Evolutionary conservation across 1,284 basidiomycete species (phyloP).

Genomic region (Volvariella surrecta): DNA sequence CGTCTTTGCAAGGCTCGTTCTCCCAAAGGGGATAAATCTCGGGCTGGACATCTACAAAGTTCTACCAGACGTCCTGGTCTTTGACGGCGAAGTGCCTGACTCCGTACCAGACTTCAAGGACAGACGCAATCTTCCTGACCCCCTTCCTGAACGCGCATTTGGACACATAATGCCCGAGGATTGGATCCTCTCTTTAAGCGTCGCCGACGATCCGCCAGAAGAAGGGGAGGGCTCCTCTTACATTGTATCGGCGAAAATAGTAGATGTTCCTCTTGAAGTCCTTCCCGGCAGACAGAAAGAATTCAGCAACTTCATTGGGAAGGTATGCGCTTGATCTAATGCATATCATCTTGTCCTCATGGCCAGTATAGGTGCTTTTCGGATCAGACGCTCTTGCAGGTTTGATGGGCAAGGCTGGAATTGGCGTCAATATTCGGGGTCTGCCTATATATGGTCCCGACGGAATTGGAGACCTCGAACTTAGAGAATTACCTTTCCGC

Average conservation of each 20-base stretch:
- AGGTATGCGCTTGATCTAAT: constrained; percentile 33
- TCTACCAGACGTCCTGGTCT: constrained; percentile 67
- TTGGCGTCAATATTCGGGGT: constrained; percentile 50
- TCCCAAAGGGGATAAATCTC: constrained; percentile 60
- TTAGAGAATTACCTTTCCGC: constrained; percentile 55
- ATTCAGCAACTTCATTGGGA: constrained; percentile 65
- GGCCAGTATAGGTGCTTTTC: constrained; percentile 49
- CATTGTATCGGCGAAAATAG: constrained; percentile 51
- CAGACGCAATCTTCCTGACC: constrained; percentile 38
- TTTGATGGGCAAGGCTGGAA: constrained; percentile 55
- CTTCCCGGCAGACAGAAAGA: constrained; percentile 65
- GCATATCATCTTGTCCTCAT: background rate
- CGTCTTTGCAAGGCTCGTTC: constrained; percentile 52
- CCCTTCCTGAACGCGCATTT: constrained; percentile 62
- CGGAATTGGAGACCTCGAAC: constrained; percentile 38
- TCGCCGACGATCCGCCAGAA: constrained; percentile 27
- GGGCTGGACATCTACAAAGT: constrained; percentile 51
- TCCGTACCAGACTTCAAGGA: constrained; percentile 27
- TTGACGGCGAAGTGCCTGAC: constrained; percentile 49
- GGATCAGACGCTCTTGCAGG: constrained; percentile 57
- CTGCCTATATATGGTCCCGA: constrained; percentile 38
- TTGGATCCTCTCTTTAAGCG: constrained; percentile 54
- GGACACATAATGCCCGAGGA: constrained; percentile 60
- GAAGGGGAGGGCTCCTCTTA: constrained; percentile 44
- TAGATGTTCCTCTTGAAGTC: constrained; percentile 66